phyloP scores from a whole-genome alignment of 1,139 yeast genomes.

The Debaryomycetaceae sp. region DNA sequence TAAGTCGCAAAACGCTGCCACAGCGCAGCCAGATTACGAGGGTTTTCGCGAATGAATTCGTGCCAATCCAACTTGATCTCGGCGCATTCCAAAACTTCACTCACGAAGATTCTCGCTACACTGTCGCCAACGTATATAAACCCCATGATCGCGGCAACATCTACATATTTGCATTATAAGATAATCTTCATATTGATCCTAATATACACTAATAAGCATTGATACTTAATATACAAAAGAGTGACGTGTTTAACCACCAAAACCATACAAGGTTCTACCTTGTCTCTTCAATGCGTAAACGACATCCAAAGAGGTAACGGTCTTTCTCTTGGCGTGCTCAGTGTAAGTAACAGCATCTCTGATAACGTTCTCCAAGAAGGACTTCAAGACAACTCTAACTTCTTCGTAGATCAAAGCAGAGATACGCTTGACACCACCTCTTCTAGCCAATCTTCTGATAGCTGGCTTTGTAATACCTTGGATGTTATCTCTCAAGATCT shows the following conservation, averaged over 20 bases:
- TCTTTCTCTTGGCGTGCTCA: slow-evolving; percentile 99
- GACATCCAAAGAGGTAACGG: slow-evolving; percentile 97
- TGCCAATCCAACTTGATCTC: too few species aligned
- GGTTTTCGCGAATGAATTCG: too few species aligned
- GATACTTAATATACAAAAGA: slow-evolving; percentile 21
- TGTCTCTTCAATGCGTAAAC: slow-evolving; percentile 99
- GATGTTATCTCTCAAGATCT: slow-evolving; percentile 98
- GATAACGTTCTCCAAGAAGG: slow-evolving; percentile 94
- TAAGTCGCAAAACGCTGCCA: too few species aligned
- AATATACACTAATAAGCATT: slow-evolving; percentile 30
- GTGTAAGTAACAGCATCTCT: slow-evolving; percentile 99
- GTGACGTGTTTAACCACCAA: slow-evolving; percentile 76
- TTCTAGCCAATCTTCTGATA: slow-evolving; percentile 99
- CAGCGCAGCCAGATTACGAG: too few species aligned
- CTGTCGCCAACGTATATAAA: too few species aligned
- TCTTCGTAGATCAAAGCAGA: slow-evolving; percentile 98
- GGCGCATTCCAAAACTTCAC: too few species aligned
- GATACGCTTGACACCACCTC: slow-evolving; percentile 99
- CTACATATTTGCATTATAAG: slow-evolving; percentile 1
- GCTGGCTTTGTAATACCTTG: slow-evolving; percentile 99
- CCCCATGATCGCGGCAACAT: too few species aligned
- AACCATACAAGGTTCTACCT: slow-evolving; percentile 99
- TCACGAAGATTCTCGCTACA: too few species aligned
- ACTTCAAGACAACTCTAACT: slow-evolving; percentile 94
- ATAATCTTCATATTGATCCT: slow-evolving; percentile 14